Percentiles rank a stretch among this genome's conserved stretches.
These are phyloP conservation scores for Geoglossum cookeanum DNA, from an alignment of 2,329 filamentous ascomycete genomes.

Conservation along the genomic window DNA sequence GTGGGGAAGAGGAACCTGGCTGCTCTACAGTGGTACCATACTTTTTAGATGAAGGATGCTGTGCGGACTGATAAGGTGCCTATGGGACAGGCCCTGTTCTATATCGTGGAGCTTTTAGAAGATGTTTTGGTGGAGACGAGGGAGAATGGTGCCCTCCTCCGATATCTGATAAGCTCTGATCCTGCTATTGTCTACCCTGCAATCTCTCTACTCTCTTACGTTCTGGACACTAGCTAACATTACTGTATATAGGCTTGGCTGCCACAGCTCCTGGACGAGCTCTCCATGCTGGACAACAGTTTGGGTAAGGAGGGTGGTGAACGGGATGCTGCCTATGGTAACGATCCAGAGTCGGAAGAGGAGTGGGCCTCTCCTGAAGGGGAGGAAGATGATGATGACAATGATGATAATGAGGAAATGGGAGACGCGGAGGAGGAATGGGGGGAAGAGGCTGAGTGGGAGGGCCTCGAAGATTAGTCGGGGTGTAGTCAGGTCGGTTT, in stretches of 20 bases:
- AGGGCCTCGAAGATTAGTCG: no score
- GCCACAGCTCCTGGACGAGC: background rate
- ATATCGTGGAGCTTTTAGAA: no score
- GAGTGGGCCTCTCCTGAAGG: no score
- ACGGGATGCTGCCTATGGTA: background rate
- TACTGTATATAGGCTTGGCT: background rate
- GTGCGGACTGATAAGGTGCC: no score
- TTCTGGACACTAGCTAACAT: background rate
- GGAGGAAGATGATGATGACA: background rate
- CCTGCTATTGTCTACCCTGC: no score
- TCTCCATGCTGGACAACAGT: no score
- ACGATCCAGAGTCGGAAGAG: background rate
- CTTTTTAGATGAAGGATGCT: no score
- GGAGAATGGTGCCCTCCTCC: background rate
- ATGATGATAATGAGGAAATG: background rate
- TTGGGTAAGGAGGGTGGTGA: background rate
- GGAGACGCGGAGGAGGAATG: no score
- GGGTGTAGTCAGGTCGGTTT: conserved; percentile 1
- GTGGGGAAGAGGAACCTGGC: no score
- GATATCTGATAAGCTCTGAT: background rate
- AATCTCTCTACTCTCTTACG: background rate
- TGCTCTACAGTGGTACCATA: no score
- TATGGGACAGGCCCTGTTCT: no score
- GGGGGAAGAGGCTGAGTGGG: background rate
- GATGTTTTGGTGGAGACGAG: no score